Conservation (phyloP, 2,329 filamentous ascomycete species). For the Calonectria pteridis region DNA sequence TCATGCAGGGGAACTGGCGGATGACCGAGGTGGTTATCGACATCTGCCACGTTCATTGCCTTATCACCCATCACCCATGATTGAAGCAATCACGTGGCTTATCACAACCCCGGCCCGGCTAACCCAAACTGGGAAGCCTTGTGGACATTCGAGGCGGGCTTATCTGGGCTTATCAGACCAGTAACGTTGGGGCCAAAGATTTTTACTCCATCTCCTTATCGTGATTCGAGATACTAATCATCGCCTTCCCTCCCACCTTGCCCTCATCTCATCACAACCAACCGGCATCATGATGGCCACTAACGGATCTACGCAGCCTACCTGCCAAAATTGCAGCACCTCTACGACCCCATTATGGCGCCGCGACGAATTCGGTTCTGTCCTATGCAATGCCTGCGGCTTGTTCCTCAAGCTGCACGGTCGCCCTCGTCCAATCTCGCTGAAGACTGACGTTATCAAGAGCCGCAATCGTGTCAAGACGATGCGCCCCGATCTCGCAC, state of each 20-base stretch:
- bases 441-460: conserved; percentile 99
- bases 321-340: conserved; percentile 96
- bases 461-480: conserved; percentile 98
- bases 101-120: conserved; percentile 39
- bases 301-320: conserved; percentile 82
- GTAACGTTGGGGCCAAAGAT: conserved; percentile 47
- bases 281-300: conserved; percentile 63
- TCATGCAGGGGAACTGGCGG: conserved; percentile 12
- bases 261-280: conserved; percentile 48
- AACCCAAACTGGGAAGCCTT: conserved; percentile 32
- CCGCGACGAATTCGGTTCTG: conserved; percentile 93
- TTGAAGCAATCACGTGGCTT: conserved; percentile 48
- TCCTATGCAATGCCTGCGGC: conserved; percentile 98
- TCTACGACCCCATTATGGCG: conserved; percentile 98
- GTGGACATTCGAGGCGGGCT: conserved; percentile 39
- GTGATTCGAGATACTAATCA: conserved; percentile 51
- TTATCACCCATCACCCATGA: conserved; percentile 35
- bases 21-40: conserved; percentile 23
- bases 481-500: conserved; percentile 79
- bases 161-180: conserved; percentile 53
- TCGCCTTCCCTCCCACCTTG: conserved; percentile 46
- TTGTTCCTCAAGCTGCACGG: conserved; percentile 98
- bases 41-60: conserved; percentile 21
- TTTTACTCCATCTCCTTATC: conserved; percentile 56
- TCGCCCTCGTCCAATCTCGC: conserved; percentile 89